Percentiles rank a stretch among this genome's conserved stretches.
These are phyloP conservation scores for Yamadazyma ubonensis DNA, from an alignment of 805 yeast genomes.

Conservation along the genomic window DNA sequence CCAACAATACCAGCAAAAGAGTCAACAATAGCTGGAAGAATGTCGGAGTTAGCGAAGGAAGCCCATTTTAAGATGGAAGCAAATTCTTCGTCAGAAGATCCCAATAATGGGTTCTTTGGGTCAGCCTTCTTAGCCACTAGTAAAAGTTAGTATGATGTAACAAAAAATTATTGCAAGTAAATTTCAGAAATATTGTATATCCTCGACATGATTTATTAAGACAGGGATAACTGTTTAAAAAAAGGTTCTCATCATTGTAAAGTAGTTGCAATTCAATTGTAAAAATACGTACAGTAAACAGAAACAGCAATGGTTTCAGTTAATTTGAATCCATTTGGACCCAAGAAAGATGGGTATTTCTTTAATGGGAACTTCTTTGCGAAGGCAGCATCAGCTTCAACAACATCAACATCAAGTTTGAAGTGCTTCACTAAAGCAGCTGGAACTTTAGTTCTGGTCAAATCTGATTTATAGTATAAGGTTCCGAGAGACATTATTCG, in stretches of 20 bases:
- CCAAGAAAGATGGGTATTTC: constrained; percentile 67
- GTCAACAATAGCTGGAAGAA: constrained; percentile 45
- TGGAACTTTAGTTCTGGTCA: constrained; percentile 31
- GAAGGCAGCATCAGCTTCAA: constrained; percentile 41
- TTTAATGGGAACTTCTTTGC: constrained; percentile 59
- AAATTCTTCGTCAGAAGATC: constrained; percentile 62
- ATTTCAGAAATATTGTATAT: constrained; percentile 48
- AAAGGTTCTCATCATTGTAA: constrained; percentile 52
- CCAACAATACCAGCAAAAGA: constrained; percentile 67
- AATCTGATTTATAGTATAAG: constrained; percentile 44
- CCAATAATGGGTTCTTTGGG: constrained; percentile 48
- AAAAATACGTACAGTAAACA: constrained; percentile 50
- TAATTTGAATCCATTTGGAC: constrained; percentile 70
- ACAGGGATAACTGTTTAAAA: constrained; percentile 80
- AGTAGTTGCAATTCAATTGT: constrained; percentile 4
- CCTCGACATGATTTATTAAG: constrained; percentile 78
- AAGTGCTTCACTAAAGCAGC: constrained; percentile 57
- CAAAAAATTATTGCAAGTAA: neutral
- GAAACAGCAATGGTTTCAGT: constrained; percentile 67
- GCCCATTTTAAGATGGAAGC: constrained; percentile 74
- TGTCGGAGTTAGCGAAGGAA: constrained; percentile 71
- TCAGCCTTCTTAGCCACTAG: constrained; percentile 50
- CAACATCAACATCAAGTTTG: constrained; percentile 57
- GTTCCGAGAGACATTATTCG: constrained; percentile 50
- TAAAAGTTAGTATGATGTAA: constrained; percentile 19